Conservation (phyloP, 73 alveolate genomes). For the Tetrahymena elliotti region DNA sequence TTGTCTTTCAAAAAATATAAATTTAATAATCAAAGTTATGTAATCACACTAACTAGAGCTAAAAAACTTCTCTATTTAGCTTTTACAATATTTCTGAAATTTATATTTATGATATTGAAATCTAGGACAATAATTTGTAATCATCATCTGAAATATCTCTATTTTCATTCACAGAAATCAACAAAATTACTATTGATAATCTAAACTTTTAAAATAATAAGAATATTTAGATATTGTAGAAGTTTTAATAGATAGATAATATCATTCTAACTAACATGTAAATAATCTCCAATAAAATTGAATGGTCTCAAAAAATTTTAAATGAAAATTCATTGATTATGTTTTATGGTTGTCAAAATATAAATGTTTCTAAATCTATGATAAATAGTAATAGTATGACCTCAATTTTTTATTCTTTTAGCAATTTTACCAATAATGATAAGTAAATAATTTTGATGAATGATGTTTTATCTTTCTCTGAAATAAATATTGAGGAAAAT, state of each 20-base stretch:
- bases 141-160: background rate
- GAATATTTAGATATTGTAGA: no score
- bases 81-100: background rate
- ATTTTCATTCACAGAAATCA: background rate
- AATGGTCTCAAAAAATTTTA: no score
- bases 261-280: background rate
- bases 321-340: background rate
- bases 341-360: background rate
- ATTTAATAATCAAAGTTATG: background rate
- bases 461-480: background rate
- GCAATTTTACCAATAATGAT: background rate
- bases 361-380: background rate
- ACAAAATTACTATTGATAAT: background rate
- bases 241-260: no score
- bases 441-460: no score
- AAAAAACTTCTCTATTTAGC: background rate
- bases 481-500: no score
- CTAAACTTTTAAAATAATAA: no score
- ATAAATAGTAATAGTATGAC: background rate
- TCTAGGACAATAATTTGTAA: no score
- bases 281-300: background rate
- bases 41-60: background rate
- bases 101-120: no score
- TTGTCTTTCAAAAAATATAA: background rate
- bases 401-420: background rate